Evolutionary conservation across 345 rosid species (phyloP).

Genomic region (Boechera stricta): DNA sequence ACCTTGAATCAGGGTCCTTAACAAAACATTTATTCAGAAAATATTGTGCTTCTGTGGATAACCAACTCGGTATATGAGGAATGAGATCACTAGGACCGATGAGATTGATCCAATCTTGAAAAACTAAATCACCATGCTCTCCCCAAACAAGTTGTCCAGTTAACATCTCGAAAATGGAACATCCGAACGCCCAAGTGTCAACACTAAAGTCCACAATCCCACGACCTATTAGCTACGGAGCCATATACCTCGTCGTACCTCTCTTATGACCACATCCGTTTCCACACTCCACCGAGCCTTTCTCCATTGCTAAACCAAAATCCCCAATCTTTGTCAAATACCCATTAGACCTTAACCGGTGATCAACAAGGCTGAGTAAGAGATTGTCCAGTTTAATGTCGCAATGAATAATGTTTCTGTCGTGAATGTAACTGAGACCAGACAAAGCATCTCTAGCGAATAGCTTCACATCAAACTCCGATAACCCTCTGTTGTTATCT

Average conservation of each 20-base stretch:
- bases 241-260: constrained; percentile 20
- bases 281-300: constrained; percentile 6
- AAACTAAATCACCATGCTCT: neutral
- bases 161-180: constrained; percentile 35
- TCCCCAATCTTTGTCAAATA: constrained; percentile 17
- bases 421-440: constrained; percentile 23
- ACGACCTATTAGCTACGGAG: constrained; percentile 5
- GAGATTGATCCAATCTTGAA: neutral
- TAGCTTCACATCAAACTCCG: neutral
- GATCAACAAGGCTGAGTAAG: constrained; percentile 6
- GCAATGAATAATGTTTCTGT: constrained; percentile 4
- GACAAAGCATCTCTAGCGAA: constrained; percentile 21
- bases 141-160: neutral
- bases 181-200: constrained; percentile 30
- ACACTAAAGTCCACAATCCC: constrained; percentile 17
- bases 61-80: constrained; percentile 7
- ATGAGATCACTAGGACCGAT: neutral
- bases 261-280: constrained; percentile 16
- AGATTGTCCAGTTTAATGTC: constrained; percentile 39
- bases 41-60: constrained; percentile 23
- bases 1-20: neutral
- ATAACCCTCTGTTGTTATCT: neutral
- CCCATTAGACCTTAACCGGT: neutral
- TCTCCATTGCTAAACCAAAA: constrained; percentile 34
- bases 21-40: constrained; percentile 30